These are phyloP conservation scores for Tephrocybe sp. DNA, from an alignment of 768 basidiomycete species.

Conservation along the genomic window DNA sequence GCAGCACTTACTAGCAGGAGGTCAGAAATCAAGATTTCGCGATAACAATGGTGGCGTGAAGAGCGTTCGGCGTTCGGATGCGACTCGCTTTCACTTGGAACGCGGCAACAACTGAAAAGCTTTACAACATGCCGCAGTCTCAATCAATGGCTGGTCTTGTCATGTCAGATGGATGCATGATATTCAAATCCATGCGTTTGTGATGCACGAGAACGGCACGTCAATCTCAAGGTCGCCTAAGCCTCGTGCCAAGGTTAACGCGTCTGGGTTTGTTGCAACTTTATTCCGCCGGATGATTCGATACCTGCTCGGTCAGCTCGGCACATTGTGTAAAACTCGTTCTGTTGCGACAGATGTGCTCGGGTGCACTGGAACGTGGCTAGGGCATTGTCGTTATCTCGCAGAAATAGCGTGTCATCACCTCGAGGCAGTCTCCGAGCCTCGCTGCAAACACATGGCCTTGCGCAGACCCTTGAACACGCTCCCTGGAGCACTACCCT, in stretches of 20 bases:
- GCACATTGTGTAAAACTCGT: neutral
- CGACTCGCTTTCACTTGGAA: no score
- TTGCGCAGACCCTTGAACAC: constrained; percentile 7
- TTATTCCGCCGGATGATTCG: no score
- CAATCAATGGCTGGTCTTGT: no score
- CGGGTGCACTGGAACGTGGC: constrained; percentile 5
- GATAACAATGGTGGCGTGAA: no score
- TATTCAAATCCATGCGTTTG: no score
- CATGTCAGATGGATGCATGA: no score
- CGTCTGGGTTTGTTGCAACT: neutral
- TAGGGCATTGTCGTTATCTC: neutral
- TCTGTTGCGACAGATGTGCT: neutral
- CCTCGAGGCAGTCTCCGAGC: constrained; percentile 3
- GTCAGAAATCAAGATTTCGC: no score
- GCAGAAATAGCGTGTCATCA: constrained; percentile 3
- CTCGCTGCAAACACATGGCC: constrained; percentile 12
- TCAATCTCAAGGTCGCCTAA: neutral
- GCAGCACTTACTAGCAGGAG: no score
- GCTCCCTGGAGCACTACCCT: constrained; percentile 2
- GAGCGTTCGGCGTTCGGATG: no score
- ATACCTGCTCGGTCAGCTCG: neutral
- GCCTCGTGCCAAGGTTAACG: no score
- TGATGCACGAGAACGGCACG: constrained; percentile 5
- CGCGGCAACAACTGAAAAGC: no score
- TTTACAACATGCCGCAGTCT: no score